Evolutionary conservation across 208 protist species (phyloP).

Genomic region (Acanthamoeba triangularis): DNA sequence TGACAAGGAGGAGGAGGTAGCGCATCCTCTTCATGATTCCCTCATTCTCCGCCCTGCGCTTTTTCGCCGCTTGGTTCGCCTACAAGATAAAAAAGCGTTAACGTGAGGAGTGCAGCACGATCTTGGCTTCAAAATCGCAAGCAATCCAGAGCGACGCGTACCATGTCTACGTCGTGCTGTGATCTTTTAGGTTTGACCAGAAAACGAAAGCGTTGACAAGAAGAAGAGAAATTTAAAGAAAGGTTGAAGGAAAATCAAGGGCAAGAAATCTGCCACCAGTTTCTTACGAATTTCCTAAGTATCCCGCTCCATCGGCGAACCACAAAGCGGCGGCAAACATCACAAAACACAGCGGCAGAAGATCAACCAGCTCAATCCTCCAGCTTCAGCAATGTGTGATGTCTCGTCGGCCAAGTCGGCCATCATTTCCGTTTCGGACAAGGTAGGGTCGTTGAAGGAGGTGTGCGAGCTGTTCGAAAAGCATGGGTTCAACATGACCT

Average conservation of each 20-base stretch:
- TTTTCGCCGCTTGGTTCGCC: slow-evolving; percentile 78
- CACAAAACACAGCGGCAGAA: background rate
- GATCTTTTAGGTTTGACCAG: no score
- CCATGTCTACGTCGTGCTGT: no score
- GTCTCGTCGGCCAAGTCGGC: background rate
- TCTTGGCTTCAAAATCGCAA: background rate
- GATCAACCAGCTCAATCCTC: background rate
- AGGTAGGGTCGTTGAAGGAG: slow-evolving; percentile 67
- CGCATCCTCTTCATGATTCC: slow-evolving; percentile 57
- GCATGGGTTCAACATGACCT: slow-evolving; percentile 63
- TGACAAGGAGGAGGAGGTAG: slow-evolving; percentile 56
- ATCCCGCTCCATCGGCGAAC: no score
- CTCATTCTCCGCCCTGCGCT: slow-evolving; percentile 66
- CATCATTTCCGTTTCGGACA: slow-evolving; percentile 31
- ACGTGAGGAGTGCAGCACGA: background rate
- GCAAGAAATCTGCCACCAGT: background rate
- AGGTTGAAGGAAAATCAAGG: background rate
- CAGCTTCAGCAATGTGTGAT: background rate
- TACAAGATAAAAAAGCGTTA: background rate
- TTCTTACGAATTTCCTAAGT: background rate
- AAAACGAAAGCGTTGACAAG: no score
- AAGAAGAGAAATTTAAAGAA: no score
- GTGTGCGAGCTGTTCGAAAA: slow-evolving; percentile 53
- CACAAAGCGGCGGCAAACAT: no score
- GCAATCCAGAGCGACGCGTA: no score